Evolutionary conservation across 495 filamentous ascomycete genomes (phyloP).

Genomic region (Aspergillus hancockii): DNA sequence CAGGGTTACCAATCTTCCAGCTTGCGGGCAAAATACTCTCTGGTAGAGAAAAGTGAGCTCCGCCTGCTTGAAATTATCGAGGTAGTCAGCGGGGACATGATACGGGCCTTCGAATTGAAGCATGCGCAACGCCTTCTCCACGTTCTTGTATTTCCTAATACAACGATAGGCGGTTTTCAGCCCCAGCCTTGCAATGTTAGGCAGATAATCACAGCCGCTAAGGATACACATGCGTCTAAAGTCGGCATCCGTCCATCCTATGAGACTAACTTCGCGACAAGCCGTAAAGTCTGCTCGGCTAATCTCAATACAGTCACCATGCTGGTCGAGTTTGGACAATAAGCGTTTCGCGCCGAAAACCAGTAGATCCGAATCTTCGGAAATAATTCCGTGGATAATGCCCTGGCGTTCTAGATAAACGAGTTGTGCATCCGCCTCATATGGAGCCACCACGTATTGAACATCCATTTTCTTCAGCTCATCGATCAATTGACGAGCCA

Average conservation of each 20-base stretch:
- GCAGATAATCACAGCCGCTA: conserved; percentile 96
- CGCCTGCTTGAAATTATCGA: conserved; percentile 75
- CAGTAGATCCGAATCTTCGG: conserved; percentile 94
- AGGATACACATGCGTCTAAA: conserved; percentile 96
- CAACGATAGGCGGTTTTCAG: conserved; percentile 90
- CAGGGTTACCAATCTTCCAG: conserved; percentile 68
- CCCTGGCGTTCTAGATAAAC: conserved; percentile 89
- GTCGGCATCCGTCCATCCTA: conserved; percentile 87
- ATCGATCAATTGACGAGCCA: conserved; percentile 91
- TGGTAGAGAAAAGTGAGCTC: conserved; percentile 93
- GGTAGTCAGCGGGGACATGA: conserved; percentile 74
- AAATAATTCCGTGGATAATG: conserved; percentile 81
- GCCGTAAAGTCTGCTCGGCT: conserved; percentile 83
- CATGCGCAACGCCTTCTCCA: conserved; percentile 79
- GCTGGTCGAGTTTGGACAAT: conserved; percentile 90
- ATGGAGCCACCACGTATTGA: conserved; percentile 91
- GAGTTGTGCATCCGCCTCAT: conserved; percentile 95
- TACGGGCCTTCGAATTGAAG: conserved; percentile 85
- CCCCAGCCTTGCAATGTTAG: conserved; percentile 80
- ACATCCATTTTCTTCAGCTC: conserved; percentile 79
- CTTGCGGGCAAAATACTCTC: conserved; percentile 84
- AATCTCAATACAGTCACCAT: conserved; percentile 91
- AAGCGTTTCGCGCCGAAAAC: conserved; percentile 92
- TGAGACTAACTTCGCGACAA: conserved; percentile 82
- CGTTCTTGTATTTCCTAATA: conserved; percentile 82